Evolutionary conservation across 164 flowering plant species (phyloP).

Genomic region (Berberis thunbergii): DNA sequence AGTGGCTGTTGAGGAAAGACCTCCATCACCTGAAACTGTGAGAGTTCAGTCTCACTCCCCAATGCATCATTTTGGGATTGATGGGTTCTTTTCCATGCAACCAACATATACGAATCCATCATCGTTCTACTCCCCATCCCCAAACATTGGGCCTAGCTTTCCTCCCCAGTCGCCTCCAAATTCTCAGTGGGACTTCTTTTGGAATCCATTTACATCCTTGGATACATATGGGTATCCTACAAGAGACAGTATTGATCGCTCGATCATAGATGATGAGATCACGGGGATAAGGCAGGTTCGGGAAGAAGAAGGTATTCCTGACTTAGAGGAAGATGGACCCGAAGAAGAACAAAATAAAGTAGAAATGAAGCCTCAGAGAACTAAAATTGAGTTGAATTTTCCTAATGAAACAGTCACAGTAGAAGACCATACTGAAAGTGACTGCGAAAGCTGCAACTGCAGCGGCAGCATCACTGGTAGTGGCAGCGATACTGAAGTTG

Average conservation of each 20-base stretch:
- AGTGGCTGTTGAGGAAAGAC: slow-evolving; percentile 70
- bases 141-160: slow-evolving; percentile 36
- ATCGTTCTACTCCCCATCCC: slow-evolving; percentile 30
- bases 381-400: slow-evolving; percentile 20
- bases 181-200: slow-evolving; percentile 93
- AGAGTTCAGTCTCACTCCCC: slow-evolving; percentile 57
- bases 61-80: slow-evolving; percentile 47
- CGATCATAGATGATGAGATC: slow-evolving; percentile 54
- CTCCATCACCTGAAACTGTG: slow-evolving; percentile 66
- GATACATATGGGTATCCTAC: slow-evolving; percentile 69
- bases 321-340: slow-evolving; percentile 74
- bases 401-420: slow-evolving; percentile 32
- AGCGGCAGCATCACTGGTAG: no score
- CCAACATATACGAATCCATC: slow-evolving; percentile 38
- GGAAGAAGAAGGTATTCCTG: slow-evolving; percentile 96
- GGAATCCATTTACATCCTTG: slow-evolving; percentile 91
- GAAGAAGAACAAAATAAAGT: slow-evolving; percentile 23
- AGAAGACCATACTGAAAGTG: slow-evolving; percentile 39
- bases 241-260: slow-evolving; percentile 39
- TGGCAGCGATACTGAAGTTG: slow-evolving; percentile 29
- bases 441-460: slow-evolving; percentile 13
- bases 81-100: slow-evolving; percentile 67
- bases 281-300: slow-evolving; percentile 61
- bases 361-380: slow-evolving; percentile 23
- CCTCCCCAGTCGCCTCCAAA: slow-evolving; percentile 74